These are phyloP conservation scores for Parietichytrium sp. DNA, from an alignment of 108 stramenopile species.

Conservation along the genomic window DNA sequence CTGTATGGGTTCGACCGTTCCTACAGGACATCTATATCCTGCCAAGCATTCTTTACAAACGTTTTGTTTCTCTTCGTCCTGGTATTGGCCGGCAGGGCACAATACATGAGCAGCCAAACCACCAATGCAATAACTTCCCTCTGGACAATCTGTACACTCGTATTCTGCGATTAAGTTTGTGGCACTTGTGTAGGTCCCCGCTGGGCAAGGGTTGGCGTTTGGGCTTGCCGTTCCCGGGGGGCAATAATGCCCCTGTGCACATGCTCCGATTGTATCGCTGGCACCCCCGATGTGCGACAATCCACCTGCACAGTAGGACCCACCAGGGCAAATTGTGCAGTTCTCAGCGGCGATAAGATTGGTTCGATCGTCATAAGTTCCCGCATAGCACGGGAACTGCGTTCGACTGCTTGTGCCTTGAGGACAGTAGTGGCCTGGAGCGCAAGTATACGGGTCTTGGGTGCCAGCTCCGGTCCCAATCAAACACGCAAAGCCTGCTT, in stretches of 20 bases:
- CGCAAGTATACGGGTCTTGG: slow-evolving; percentile 44
- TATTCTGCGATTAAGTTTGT: background rate
- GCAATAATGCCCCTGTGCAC: slow-evolving; percentile 54
- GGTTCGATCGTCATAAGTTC: slow-evolving; percentile 47
- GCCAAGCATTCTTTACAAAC: slow-evolving; percentile 49
- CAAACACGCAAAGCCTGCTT: slow-evolving; percentile 30
- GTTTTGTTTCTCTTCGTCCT: background rate
- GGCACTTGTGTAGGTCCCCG: slow-evolving; percentile 47
- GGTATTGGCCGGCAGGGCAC: slow-evolving; percentile 56
- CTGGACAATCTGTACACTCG: slow-evolving; percentile 49
- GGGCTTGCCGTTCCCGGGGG: slow-evolving; percentile 42
- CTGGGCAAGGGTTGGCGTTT: slow-evolving; percentile 45
- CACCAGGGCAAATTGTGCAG: slow-evolving; percentile 46
- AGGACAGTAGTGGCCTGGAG: slow-evolving; percentile 59
- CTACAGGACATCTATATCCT: slow-evolving; percentile 54
- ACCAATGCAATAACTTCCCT: slow-evolving; percentile 59
- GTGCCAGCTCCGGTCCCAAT: slow-evolving; percentile 38
- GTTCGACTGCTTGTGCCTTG: background rate
- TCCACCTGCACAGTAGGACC: slow-evolving; percentile 40
- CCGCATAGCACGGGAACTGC: slow-evolving; percentile 45
- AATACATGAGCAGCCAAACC: slow-evolving; percentile 40
- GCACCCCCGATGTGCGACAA: background rate
- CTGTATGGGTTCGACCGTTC: slow-evolving; percentile 4
- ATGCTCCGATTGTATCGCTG: background rate
- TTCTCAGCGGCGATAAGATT: slow-evolving; percentile 27